These are phyloP conservation scores for Pythium pyrilobum DNA, from an alignment of 352 stramenopile species.

Conservation along the genomic window DNA sequence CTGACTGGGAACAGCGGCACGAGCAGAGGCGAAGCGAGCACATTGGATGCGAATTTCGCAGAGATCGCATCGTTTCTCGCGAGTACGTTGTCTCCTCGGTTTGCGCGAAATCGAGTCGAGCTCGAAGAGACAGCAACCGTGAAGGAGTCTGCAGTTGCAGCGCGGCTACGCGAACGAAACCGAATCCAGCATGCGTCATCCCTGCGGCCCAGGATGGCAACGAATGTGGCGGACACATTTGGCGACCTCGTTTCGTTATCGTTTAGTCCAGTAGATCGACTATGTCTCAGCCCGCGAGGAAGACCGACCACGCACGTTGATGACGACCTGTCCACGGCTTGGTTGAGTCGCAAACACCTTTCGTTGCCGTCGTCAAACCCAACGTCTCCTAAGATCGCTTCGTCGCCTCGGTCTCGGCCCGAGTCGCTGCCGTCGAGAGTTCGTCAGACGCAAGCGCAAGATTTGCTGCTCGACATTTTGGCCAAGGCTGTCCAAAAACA, in stretches of 20 bases:
- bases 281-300: conserved; percentile 50
- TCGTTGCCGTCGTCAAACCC: background rate
- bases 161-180: no score
- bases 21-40: conserved; percentile 28
- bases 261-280: conserved; percentile 21
- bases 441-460: conserved; percentile 46
- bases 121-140: conserved; percentile 1
- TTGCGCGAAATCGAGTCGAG: conserved; percentile 21
- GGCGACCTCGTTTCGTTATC: no score
- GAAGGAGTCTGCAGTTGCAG: background rate
- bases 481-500: conserved; percentile 67
- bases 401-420: background rate
- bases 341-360: background rate
- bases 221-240: no score
- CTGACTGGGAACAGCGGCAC: conserved; percentile 37
- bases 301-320: background rate
- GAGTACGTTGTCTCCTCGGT: conserved; percentile 47
- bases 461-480: conserved; percentile 58
- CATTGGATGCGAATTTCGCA: conserved; percentile 54
- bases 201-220: background rate
- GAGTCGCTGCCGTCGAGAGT: background rate
- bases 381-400: background rate
- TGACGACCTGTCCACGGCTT: background rate
- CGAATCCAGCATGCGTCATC: background rate
- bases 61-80: conserved; percentile 61